Conservation (phyloP, 2,329 filamentous ascomycete genomes). For the Colletotrichum aenigma region DNA sequence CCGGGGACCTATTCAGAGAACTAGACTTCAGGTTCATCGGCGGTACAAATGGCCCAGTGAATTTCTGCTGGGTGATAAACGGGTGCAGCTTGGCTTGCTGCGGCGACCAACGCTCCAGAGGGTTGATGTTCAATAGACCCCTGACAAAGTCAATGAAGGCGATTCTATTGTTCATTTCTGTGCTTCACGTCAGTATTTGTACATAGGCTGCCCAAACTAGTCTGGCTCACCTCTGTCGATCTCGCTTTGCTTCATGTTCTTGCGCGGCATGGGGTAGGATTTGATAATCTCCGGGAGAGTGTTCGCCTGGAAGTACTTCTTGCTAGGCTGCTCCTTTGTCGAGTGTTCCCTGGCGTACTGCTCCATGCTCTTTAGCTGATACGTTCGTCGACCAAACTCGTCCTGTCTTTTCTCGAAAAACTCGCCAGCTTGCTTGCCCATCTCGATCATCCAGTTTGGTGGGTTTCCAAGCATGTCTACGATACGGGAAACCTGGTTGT, state of each 20-base stretch:
- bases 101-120: constrained; percentile 94
- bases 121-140: constrained; percentile 91
- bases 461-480: constrained; percentile 98
- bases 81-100: constrained; percentile 97
- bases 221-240: constrained; percentile 80
- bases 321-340: constrained; percentile 98
- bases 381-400: constrained; percentile 89
- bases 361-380: constrained; percentile 95
- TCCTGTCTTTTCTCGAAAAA: constrained; percentile 95
- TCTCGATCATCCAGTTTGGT: constrained; percentile 98
- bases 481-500: constrained; percentile 96
- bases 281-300: constrained; percentile 97
- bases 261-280: constrained; percentile 96
- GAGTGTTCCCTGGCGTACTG: constrained; percentile 95
- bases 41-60: constrained; percentile 92
- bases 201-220: not conserved
- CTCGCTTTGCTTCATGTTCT: constrained; percentile 98
- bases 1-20: constrained; percentile 83
- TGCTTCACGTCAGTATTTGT: constrained; percentile 23
- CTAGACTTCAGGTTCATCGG: constrained; percentile 95
- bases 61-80: constrained; percentile 98
- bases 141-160: constrained; percentile 99
- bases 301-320: constrained; percentile 97
- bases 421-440: constrained; percentile 96
- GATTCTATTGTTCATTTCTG: constrained; percentile 98